A percentile compares a stretch with the other conserved stretches of the same genome.
phyloP scores from a whole-genome alignment of 805 yeast genomes.

The Wickerhamiella spandovensis region DNA sequence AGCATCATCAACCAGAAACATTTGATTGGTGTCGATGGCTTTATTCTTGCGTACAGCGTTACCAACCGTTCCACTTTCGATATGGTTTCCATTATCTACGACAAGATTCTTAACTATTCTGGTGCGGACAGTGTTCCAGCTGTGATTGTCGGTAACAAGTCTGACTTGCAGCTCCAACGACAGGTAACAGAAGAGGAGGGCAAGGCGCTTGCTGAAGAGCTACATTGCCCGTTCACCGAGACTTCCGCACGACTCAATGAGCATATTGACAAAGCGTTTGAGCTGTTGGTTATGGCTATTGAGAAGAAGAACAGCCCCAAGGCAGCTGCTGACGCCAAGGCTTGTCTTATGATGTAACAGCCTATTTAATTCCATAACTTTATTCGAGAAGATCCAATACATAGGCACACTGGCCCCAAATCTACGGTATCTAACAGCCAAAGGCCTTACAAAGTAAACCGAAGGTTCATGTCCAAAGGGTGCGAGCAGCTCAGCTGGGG shows the following conservation, averaged over 20 bases:
- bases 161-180: conserved; percentile 54
- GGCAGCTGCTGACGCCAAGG: conserved; percentile 32
- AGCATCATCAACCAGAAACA: conserved; percentile 67
- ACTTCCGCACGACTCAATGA: conserved; percentile 70
- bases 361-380: neutral
- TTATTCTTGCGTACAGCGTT: conserved; percentile 68
- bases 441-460: conserved; percentile 31
- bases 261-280: conserved; percentile 53
- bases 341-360: conserved; percentile 34
- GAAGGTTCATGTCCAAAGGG: conserved; percentile 54
- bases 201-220: conserved; percentile 44
- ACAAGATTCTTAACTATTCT: conserved; percentile 55
- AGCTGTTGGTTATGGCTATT: conserved; percentile 44
- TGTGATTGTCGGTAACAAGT: conserved; percentile 63
- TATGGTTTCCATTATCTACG: conserved; percentile 60
- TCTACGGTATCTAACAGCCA: too few relatives aligned
- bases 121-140: conserved; percentile 64
- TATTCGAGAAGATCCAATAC: neutral
- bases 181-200: conserved; percentile 47
- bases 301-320: conserved; percentile 47
- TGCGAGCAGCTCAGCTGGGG: conserved; percentile 75
- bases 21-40: conserved; percentile 72
- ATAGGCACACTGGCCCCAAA: too few relatives aligned
- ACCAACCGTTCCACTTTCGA: conserved; percentile 69
- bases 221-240: conserved; percentile 64